Evolutionary conservation across 441 rosid species (phyloP), one percentile per base, ranked within the genome.

Genomic region (Mallotus repandus): DNA sequence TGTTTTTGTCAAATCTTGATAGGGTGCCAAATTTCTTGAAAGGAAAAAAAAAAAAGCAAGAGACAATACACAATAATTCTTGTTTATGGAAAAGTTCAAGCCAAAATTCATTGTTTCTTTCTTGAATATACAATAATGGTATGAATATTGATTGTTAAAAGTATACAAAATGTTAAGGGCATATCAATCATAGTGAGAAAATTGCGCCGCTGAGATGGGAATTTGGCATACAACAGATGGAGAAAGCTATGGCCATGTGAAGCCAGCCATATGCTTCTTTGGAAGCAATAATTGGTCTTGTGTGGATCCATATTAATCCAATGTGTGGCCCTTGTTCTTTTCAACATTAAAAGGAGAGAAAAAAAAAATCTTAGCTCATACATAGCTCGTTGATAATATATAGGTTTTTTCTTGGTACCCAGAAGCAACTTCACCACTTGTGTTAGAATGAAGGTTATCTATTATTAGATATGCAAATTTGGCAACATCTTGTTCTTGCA

Each of bases 231-330:
- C 55, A 65, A 38, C 6, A 61, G 7, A 35, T 56, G 14, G 9
- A 35, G 60, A 8, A 69, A 69, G 64, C 4, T 43, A 43, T 48
- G 64, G 64, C 73, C 65, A 19, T 57, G 53, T 8, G 55, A 69
- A 35, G 61, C 53, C 13, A 53, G 48, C 5, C 25, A 38, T 8
- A 69, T 41, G 46, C 10, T 1, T 12, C 9, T 21, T 22, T 43
- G 46, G 62, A 56, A 19, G 41, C 64, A 57, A 56, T 69, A 43
- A 21, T 35, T 66, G 43, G 19, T 8, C 9, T 8, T 43, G 1
- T 8, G 9, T 4, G 46, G 46, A 43, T 7, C 8, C 45, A n/a
- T 7, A 48, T 4, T 2, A 10, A 2, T 49, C 13, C 53, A 49
- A 7, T 49, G 14, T 49, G 14, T 22, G 0, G 13, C 13, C 14